These are phyloP conservation scores for Dendrobium chrysotoxum DNA, from an alignment of 106 monocot genomes.

Conservation along the genomic window DNA sequence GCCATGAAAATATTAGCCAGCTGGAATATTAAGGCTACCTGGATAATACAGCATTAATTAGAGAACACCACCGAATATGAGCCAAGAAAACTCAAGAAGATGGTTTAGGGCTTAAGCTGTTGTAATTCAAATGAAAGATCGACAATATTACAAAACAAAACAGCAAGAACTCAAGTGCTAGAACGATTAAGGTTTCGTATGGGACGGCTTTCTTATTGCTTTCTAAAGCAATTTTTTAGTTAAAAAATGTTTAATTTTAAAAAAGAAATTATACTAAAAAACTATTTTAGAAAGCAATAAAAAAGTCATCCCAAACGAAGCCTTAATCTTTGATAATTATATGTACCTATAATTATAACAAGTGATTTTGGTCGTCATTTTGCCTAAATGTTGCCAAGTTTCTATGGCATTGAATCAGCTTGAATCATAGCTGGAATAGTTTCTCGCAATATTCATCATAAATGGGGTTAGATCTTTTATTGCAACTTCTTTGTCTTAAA, in stretches of 20 bases:
- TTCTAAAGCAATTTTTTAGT: too few relatives aligned
- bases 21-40: background rate
- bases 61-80: background rate
- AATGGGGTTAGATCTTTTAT: background rate
- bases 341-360: background rate
- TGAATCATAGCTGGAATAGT: background rate
- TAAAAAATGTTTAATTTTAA: too few relatives aligned
- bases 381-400: background rate
- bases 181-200: background rate
- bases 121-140: background rate
- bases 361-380: background rate
- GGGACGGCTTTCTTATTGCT: too few relatives aligned
- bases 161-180: background rate
- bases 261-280: too few relatives aligned
- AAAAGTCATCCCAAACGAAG: too few relatives aligned
- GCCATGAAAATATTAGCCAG: slow-evolving; percentile 1
- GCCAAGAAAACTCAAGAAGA: background rate
- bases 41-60: background rate
- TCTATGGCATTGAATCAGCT: background rate
- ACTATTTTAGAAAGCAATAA: too few relatives aligned
- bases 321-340: too few relatives aligned
- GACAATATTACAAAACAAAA: background rate
- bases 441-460: background rate
- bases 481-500: background rate
- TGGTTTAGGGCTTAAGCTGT: background rate